Evolutionary conservation across 2,329 filamentous ascomycete genomes (phyloP).

Genomic region (Cercospora sp.): DNA sequence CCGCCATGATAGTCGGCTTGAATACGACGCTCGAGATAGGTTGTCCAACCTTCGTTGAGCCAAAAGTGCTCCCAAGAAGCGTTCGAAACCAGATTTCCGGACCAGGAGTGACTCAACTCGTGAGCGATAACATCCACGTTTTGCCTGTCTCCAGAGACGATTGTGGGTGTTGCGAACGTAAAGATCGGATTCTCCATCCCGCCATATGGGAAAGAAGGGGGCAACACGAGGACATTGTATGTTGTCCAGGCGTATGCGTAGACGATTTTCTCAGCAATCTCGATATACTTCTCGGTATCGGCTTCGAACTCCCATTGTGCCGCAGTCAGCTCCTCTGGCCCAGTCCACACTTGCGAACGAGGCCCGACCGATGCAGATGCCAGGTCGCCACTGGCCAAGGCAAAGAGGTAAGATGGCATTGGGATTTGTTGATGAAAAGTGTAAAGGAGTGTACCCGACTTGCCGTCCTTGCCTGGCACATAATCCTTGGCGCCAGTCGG

Average conservation of each 20-base stretch:
- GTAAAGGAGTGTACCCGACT: conserved; percentile 64
- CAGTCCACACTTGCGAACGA: conserved; percentile 79
- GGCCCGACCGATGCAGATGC: conserved; percentile 83
- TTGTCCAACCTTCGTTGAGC: conserved; percentile 83
- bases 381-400: conserved; percentile 82
- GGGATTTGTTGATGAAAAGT: conserved; percentile 87
- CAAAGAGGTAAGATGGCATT: conserved; percentile 92
- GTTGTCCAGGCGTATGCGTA: conserved; percentile 92
- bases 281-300: conserved; percentile 89
- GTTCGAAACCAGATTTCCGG: conserved; percentile 79
- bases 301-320: conserved; percentile 90
- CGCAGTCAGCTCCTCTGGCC: conserved; percentile 78
- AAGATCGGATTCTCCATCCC: conserved; percentile 67
- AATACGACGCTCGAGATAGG: conserved; percentile 87
- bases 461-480: conserved; percentile 55
- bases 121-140: conserved; percentile 97
- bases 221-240: conserved; percentile 90
- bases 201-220: conserved; percentile 86
- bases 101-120: conserved; percentile 76
- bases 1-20: conserved; percentile 73
- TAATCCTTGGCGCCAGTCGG: conserved; percentile 56
- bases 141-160: conserved; percentile 79
- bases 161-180: conserved; percentile 92
- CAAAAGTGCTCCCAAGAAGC: conserved; percentile 79
- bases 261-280: conserved; percentile 76